phyloP scores from a whole-genome alignment of 257 asterid species.

The Solanum rostratum region DNA sequence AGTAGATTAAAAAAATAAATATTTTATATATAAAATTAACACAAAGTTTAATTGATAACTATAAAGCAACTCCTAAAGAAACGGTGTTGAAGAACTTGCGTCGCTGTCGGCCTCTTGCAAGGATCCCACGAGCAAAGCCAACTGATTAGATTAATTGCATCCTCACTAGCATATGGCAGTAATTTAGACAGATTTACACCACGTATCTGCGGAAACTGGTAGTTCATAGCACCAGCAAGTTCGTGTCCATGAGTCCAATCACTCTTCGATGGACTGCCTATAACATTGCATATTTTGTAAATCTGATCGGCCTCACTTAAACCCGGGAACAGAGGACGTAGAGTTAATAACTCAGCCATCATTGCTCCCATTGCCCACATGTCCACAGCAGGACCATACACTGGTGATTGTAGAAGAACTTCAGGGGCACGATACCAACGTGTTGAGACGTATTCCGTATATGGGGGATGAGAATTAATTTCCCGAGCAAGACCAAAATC shows the following conservation, averaged over 20 bases:
- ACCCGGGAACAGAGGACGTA: slow-evolving; percentile 40
- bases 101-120: slow-evolving; percentile 58
- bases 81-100: slow-evolving; percentile 55
- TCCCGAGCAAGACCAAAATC: slow-evolving; percentile 98
- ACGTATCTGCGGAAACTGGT: slow-evolving; percentile 46
- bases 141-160: slow-evolving; percentile 54
- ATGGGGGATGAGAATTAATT: slow-evolving; percentile 81
- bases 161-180: slow-evolving; percentile 67
- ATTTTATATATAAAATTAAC: too few species aligned
- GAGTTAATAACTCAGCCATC: slow-evolving; percentile 80
- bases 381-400: slow-evolving; percentile 87
- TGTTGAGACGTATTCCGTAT: slow-evolving; percentile 90
- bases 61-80: slow-evolving; percentile 64
- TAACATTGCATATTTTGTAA: slow-evolving; percentile 69
- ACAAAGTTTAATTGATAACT: too few species aligned
- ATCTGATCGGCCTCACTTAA: slow-evolving; percentile 87
- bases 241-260: slow-evolving; percentile 58
- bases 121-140: slow-evolving; percentile 76
- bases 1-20: too few species aligned
- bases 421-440: slow-evolving; percentile 99
- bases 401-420: slow-evolving; percentile 77
- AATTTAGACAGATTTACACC: slow-evolving; percentile 42
- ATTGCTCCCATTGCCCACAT: slow-evolving; percentile 99
- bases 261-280: slow-evolving; percentile 63
- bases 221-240: slow-evolving; percentile 48